These are phyloP conservation scores for Nakazawaea ambrosiae DNA, from an alignment of 805 yeast species.

Conservation along the genomic window DNA sequence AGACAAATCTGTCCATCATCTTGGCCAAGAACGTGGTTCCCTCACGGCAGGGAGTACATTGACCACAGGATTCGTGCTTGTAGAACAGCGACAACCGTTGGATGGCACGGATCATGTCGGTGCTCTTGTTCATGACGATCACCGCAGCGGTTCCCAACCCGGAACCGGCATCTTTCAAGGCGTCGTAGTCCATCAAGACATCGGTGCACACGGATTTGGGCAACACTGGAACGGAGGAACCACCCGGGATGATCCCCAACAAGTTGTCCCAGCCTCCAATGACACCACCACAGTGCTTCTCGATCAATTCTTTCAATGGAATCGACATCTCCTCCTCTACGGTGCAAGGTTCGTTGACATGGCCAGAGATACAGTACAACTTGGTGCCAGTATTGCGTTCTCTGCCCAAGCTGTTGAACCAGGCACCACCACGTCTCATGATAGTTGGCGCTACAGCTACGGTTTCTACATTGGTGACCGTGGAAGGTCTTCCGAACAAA, in stretches of 20 bases:
- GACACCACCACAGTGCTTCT: slow-evolving; percentile 86
- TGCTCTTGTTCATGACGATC: slow-evolving; percentile 82
- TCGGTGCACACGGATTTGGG: slow-evolving; percentile 60
- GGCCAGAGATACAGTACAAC: slow-evolving; percentile 82
- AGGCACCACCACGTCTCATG: slow-evolving; percentile 80
- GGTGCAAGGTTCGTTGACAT: slow-evolving; percentile 87
- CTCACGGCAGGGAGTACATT: slow-evolving; percentile 92
- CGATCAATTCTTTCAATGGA: slow-evolving; percentile 74
- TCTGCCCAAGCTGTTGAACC: slow-evolving; percentile 82
- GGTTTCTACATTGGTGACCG: slow-evolving; percentile 88
- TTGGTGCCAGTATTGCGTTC: slow-evolving; percentile 82
- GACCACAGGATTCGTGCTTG: slow-evolving; percentile 92
- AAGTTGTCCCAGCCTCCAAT: slow-evolving; percentile 92
- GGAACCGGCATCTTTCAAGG: slow-evolving; percentile 75
- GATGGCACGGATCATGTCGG: slow-evolving; percentile 79
- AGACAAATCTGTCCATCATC: slow-evolving; percentile 76
- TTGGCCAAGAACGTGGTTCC: slow-evolving; percentile 82
- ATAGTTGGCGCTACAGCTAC: slow-evolving; percentile 88
- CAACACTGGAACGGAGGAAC: slow-evolving; percentile 80
- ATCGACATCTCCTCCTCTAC: slow-evolving; percentile 94
- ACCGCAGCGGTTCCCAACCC: slow-evolving; percentile 93
- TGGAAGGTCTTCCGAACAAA: slow-evolving; percentile 83
- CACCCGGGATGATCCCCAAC: slow-evolving; percentile 85
- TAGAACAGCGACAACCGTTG: slow-evolving; percentile 80
- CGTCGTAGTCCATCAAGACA: slow-evolving; percentile 83